phyloP scores from a whole-genome alignment of 257 asterid species.

The Solanum sitiens region DNA sequence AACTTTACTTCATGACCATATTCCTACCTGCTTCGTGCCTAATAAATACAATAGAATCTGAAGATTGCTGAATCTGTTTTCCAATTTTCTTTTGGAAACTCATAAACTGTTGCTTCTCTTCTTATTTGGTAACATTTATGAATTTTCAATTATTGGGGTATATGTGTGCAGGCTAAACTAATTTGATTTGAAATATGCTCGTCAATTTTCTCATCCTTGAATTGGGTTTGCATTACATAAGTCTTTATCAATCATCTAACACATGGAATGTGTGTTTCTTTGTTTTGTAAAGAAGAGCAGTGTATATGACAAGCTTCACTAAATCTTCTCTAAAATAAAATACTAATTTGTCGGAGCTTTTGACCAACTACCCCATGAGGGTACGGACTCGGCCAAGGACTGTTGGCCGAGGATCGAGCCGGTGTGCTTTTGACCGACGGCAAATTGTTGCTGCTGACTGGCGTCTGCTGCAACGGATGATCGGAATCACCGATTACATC shows the following conservation, averaged over 20 bases:
- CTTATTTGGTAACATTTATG: background rate
- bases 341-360: background rate
- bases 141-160: background rate
- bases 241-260: background rate
- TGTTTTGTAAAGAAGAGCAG: background rate
- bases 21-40: background rate
- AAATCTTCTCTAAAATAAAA: background rate
- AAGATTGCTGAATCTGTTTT: background rate
- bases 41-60: background rate
- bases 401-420: slow-evolving; percentile 58
- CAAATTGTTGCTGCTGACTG: slow-evolving; percentile 14
- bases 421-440: slow-evolving; percentile 52
- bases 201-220: background rate
- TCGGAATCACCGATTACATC: slow-evolving; percentile 5
- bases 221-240: background rate
- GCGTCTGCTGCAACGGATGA: slow-evolving; percentile 27
- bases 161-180: background rate
- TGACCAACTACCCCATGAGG: slow-evolving; percentile 34
- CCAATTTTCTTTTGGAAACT: background rate
- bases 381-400: slow-evolving; percentile 84
- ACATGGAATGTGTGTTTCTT: background rate
- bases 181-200: background rate
- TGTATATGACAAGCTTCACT: background rate
- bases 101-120: background rate
- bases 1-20: background rate